phyloP scores from a whole-genome alignment of 352 stramenopile species.

The Phytophthora europaea region DNA sequence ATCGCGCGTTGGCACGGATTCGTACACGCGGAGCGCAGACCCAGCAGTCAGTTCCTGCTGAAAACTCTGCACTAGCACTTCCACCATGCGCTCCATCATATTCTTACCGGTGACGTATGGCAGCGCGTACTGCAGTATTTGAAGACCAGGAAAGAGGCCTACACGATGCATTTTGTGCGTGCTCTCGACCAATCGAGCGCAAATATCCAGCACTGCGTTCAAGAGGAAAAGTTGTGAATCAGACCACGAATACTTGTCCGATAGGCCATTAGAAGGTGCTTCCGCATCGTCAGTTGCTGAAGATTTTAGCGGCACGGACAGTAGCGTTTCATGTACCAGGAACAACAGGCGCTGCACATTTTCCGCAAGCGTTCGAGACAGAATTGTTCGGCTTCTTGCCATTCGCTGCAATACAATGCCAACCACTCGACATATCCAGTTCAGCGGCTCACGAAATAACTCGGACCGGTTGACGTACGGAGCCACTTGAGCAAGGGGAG shows the following conservation, averaged over 20 bases:
- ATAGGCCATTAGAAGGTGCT: background rate
- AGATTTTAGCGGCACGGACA: constrained; percentile 44
- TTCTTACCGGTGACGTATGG: constrained; percentile 45
- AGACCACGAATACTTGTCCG: constrained; percentile 56
- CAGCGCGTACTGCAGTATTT: constrained; percentile 72
- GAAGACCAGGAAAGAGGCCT: constrained; percentile 34
- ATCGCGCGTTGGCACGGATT: constrained; percentile 71
- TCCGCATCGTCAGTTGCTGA: background rate
- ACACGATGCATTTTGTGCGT: too few species aligned
- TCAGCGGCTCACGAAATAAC: constrained; percentile 55
- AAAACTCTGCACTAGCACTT: constrained; percentile 71
- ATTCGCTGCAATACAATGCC: constrained; percentile 85
- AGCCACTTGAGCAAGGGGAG: constrained; percentile 35
- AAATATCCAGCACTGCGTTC: constrained; percentile 38
- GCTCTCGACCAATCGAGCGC: too few species aligned
- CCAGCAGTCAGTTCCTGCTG: constrained; percentile 82
- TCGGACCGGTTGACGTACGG: constrained; percentile 40
- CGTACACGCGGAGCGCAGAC: constrained; percentile 74
- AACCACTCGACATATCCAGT: constrained; percentile 73
- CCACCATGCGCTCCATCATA: constrained; percentile 69
- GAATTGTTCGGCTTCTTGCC: constrained; percentile 77
- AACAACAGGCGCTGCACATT: constrained; percentile 84
- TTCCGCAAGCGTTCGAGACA: constrained; percentile 76
- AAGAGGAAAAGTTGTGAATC: constrained; percentile 82
- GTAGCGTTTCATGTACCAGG: constrained; percentile 72